phyloP scores from a whole-genome alignment of 2,329 filamentous ascomycete genomes.

The Truncatella angustata region DNA sequence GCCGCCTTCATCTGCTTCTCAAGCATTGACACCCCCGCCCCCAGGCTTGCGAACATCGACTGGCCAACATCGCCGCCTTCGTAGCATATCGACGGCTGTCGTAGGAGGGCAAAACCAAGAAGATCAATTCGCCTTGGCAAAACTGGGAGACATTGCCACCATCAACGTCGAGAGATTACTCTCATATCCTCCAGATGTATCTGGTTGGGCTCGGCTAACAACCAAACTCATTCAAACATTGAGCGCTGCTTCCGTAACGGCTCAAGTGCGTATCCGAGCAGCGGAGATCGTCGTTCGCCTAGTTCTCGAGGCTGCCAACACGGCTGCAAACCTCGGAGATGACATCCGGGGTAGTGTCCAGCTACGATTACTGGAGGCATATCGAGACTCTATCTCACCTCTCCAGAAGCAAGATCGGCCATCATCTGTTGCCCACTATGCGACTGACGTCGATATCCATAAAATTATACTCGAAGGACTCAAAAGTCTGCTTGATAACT shows the following conservation, averaged over 20 bases:
- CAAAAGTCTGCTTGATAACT: conserved; percentile 81
- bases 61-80: conserved; percentile 42
- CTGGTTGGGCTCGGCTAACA: conserved; percentile 73
- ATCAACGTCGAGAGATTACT: conserved; percentile 76
- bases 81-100: conserved; percentile 45
- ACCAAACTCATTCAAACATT: conserved; percentile 52
- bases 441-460: conserved; percentile 76
- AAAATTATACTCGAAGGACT: conserved; percentile 76
- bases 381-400: conserved; percentile 59
- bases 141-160: conserved; percentile 68
- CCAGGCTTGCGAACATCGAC: conserved; percentile 22
- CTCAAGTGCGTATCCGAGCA: conserved; percentile 57
- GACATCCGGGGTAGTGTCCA: conserved; percentile 62
- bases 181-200: conserved; percentile 61
- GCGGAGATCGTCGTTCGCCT: conserved; percentile 63
- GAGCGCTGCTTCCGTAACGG: conserved; percentile 43
- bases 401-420: conserved; percentile 54
- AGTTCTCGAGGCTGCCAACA: conserved; percentile 55
- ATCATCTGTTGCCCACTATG: conserved; percentile 54
- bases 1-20: conserved; percentile 34
- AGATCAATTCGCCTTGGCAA: conserved; percentile 67
- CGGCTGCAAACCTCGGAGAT: conserved; percentile 51
- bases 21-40: conserved; percentile 27
- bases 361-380: conserved; percentile 65
- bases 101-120: conserved; percentile 56